phyloP scores from a whole-genome alignment of 78 protist species.

The Dictyostelium capitatum region DNA sequence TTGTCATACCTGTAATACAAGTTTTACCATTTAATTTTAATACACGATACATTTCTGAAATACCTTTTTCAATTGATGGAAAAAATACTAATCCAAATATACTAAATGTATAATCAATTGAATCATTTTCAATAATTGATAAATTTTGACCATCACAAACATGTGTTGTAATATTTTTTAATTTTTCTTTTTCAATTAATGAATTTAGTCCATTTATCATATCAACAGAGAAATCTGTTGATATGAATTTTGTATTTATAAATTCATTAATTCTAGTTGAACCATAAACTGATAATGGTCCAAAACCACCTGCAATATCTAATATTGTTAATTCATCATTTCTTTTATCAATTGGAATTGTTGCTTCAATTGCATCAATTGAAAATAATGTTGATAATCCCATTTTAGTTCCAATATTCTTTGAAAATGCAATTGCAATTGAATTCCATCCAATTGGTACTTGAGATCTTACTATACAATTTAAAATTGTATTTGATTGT shows the following conservation, averaged over 20 bases:
- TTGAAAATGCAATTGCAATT: neutral
- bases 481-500: no score
- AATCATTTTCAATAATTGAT: neutral
- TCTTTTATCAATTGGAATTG: neutral
- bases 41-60: neutral
- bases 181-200: no score
- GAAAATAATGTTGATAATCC: conserved; percentile 1
- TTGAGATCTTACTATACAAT: no score
- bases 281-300: neutral
- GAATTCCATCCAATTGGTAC: neutral
- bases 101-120: conserved; percentile 17
- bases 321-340: neutral
- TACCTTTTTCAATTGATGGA: neutral
- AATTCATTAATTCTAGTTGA: no score
- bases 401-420: neutral
- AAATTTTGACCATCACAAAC: conserved; percentile 48
- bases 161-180: no score
- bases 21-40: conserved; percentile 6
- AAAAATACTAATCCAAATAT: conserved; percentile 20
- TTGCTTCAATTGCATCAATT: neutral
- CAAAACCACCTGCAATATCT: neutral
- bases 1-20: neutral
- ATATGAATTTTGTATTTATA: neutral
- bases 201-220: neutral
- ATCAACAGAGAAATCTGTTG: neutral